Base-by-base conservation (phyloP, 1,284 basidiomycete species). In the Vanrija sp. region DNA sequence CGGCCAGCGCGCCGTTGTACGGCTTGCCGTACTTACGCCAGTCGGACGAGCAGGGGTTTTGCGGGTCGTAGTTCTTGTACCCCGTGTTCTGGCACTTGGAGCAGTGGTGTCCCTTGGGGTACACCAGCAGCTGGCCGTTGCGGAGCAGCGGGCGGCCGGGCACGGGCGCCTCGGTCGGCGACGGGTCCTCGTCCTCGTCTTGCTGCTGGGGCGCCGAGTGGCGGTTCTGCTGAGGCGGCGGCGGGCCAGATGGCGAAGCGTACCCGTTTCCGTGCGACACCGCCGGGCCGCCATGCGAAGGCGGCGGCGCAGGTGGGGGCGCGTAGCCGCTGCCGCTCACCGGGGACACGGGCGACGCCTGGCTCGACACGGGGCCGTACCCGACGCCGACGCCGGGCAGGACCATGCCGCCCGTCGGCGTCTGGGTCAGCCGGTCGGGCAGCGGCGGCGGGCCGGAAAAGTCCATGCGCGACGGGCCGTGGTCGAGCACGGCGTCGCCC, bases 11-110 rank as follows among this genome's bases (percentile, higher is more conserved):
- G 9, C 69, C 67, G 18, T 57, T 74, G 62, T 67, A 77, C 8
- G 63, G 61, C 62, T 71, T 73, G 28, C 70, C 71, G 52, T 74
- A 75, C 60, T 75, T 76, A 10, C 63, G 54, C 75, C 75, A 77
- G 55, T 76, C 74, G 34, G 15, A 28, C n/a, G 34, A 45, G 51
- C 46, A 58, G 7, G 74, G 74, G 49, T 72, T 66, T 16, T 57
- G 61, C 3, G 73, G 71, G 58, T 77, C 72, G 38, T 60, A 43
- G 26, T 28, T 57, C 56, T 76, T 76, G 59, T 72, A 77, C 8
- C 75, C 75, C 16, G 75, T 77, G 54, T 77, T 77, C 4, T 51
- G 38, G 57, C 75, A 77, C 55, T 76, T 75, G 10, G 51, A 42
- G 55, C 75, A 77, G 28, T 46, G 64, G 54, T 67, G 58, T 0